These are phyloP conservation scores for Metschnikowia dekortorum DNA, from an alignment of 805 yeast genomes.

Conservation along the genomic window DNA sequence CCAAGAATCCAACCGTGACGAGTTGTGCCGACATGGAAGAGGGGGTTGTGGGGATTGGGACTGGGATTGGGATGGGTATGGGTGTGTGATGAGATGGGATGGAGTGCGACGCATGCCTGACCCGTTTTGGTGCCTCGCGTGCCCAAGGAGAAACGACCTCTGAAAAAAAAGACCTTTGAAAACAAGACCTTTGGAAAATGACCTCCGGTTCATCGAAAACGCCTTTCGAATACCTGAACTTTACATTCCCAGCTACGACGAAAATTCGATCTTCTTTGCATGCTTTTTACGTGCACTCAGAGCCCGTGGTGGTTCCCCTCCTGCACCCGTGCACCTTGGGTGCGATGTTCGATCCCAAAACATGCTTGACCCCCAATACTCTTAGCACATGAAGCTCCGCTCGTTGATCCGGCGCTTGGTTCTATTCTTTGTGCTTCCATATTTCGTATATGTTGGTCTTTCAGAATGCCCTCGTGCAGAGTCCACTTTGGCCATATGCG, in stretches of 20 bases:
- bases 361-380: neutral
- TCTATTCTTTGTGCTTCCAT: slow-evolving; percentile 3
- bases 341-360: neutral
- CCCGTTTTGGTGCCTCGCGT: neutral
- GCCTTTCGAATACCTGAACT: no score
- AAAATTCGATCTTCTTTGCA: no score
- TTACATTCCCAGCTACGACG: no score
- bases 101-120: neutral
- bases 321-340: neutral
- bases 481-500: neutral
- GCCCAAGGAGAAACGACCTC: no score
- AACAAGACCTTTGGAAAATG: no score
- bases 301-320: no score
- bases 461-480: slow-evolving; percentile 9
- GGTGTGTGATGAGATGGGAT: neutral
- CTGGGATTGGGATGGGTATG: neutral
- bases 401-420: slow-evolving; percentile 1
- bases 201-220: no score
- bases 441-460: slow-evolving; percentile 9
- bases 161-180: no score
- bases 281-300: no score
- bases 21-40: slow-evolving; percentile 4
- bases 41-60: neutral
- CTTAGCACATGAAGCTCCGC: neutral
- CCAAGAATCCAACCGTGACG: slow-evolving; percentile 28